A percentile compares a stretch with the other conserved stretches of the same genome.
These are phyloP conservation scores for Lentithecium fluviatile DNA, from an alignment of 495 filamentous ascomycete genomes.

Conservation along the genomic window DNA sequence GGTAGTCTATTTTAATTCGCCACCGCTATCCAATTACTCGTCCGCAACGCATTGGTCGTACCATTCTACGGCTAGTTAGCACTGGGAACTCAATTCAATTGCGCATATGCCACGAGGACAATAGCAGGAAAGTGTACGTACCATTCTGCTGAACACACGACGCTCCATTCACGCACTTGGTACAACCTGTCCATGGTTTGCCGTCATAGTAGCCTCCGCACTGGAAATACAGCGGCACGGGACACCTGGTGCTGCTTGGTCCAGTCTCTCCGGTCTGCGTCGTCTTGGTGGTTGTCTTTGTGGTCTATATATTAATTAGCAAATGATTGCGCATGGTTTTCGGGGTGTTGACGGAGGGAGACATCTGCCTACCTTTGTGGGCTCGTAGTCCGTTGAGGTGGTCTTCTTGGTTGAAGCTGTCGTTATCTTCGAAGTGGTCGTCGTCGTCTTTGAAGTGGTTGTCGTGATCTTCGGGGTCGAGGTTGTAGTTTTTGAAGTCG, in stretches of 20 bases:
- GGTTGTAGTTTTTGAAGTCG: too few relatives aligned
- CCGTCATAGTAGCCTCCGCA: constrained; percentile 21
- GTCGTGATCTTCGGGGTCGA: neutral
- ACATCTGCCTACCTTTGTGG: constrained; percentile 2
- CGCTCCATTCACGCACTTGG: constrained; percentile 21
- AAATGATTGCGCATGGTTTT: neutral
- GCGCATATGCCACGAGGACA: too few relatives aligned
- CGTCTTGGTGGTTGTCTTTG: constrained; percentile 4
- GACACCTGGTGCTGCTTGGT: constrained; percentile 30
- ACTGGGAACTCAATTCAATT: too few relatives aligned
- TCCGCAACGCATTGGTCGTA: constrained; percentile 32
- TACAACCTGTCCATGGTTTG: constrained; percentile 28
- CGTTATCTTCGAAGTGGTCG: constrained; percentile 4
- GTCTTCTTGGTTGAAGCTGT: neutral
- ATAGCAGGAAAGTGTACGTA: too few relatives aligned
- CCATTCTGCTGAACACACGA: constrained; percentile 27
- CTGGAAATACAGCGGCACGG: constrained; percentile 29
- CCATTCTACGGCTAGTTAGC: constrained; percentile 14
- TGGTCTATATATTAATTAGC: constrained; percentile 7
- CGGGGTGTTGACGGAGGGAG: neutral
- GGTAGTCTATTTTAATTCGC: too few relatives aligned
- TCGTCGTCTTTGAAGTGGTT: neutral
- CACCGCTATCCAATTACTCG: neutral
- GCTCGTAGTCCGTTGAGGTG: constrained; percentile 2
- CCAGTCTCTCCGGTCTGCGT: constrained; percentile 7